A percentile compares a stretch with the other conserved stretches of the same genome.
These are phyloP conservation scores for Phalaenopsis equestris DNA, from an alignment of 106 monocot species.

Conservation along the genomic window DNA sequence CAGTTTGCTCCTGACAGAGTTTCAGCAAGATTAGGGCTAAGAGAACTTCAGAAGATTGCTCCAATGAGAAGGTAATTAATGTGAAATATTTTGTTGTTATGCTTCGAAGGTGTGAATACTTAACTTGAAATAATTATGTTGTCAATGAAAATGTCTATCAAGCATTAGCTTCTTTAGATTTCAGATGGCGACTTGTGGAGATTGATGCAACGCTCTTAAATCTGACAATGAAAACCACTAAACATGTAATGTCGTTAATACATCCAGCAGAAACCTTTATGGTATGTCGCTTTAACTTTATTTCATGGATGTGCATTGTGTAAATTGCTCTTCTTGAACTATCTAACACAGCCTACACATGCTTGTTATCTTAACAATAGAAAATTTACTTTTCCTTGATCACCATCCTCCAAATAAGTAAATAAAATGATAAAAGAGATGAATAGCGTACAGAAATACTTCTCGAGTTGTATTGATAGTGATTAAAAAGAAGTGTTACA, in stretches of 20 bases:
- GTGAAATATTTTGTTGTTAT: background rate
- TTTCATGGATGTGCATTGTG: background rate
- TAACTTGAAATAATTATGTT: background rate
- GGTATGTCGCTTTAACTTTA: conserved; percentile 32
- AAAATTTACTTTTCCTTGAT: background rate
- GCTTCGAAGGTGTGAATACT: background rate
- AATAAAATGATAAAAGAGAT: background rate
- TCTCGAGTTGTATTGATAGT: background rate
- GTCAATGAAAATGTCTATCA: conserved; percentile 4
- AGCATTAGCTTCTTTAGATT: conserved; percentile 12
- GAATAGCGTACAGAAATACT: background rate
- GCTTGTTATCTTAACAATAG: background rate
- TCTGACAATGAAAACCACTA: conserved; percentile 44
- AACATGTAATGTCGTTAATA: conserved; percentile 77
- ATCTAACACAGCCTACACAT: background rate
- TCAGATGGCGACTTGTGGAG: conserved; percentile 96
- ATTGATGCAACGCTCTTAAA: conserved; percentile 68
- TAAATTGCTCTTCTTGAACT: background rate
- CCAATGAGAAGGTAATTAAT: conserved; percentile 64
- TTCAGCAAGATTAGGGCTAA: conserved; percentile 62
- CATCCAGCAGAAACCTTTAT: conserved; percentile 90
- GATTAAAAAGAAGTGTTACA: background rate
- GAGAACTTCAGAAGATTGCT: conserved; percentile 79
- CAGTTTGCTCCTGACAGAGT: conserved; percentile 87
- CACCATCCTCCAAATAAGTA: background rate